Conservation (phyloP, 805 yeast genomes). For the Hanseniaspora mollemarum region DNA sequence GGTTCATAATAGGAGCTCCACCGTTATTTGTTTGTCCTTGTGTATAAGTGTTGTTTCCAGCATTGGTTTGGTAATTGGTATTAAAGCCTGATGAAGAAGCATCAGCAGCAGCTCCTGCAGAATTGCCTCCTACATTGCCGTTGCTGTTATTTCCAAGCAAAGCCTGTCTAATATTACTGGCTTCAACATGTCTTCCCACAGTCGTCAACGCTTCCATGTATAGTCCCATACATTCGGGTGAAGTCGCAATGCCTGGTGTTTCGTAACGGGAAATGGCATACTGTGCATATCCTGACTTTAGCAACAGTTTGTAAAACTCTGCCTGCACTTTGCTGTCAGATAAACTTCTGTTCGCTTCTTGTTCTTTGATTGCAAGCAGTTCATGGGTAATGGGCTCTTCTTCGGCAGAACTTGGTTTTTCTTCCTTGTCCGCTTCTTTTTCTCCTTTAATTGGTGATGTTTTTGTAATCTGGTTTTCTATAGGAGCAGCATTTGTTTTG, state of each 20-base stretch:
- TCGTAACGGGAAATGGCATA: conserved; percentile 90
- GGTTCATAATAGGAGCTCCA: conserved; percentile 27
- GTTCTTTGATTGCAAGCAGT: conserved; percentile 55
- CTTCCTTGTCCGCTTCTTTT: not conserved
- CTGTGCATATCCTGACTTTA: conserved; percentile 83
- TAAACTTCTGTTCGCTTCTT: conserved; percentile 69
- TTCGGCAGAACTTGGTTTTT: no score
- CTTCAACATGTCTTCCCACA: conserved; percentile 67
- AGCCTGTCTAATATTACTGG: conserved; percentile 50
- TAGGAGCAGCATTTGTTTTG: not conserved
- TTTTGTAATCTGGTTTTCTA: no score
- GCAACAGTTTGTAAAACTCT: conserved; percentile 61
- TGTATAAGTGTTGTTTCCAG: conserved; percentile 18
- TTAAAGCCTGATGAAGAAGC: conserved; percentile 19
- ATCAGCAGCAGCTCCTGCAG: conserved; percentile 15
- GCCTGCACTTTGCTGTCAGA: conserved; percentile 66
- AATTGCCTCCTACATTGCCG: conserved; percentile 7
- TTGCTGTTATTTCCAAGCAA: conserved; percentile 20
- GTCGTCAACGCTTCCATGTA: conserved; percentile 73
- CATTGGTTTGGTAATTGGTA: conserved; percentile 13
- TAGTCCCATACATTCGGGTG: conserved; percentile 63
- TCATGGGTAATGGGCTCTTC: conserved; percentile 27
- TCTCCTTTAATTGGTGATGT: no score
- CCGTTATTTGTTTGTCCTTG: conserved; percentile 16
- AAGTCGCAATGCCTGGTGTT: conserved; percentile 81